Evolutionary conservation across 164 flowering plant genomes (phyloP), one percentile per base, ranked within the genome.

Genomic region (Umbellularia californica): DNA sequence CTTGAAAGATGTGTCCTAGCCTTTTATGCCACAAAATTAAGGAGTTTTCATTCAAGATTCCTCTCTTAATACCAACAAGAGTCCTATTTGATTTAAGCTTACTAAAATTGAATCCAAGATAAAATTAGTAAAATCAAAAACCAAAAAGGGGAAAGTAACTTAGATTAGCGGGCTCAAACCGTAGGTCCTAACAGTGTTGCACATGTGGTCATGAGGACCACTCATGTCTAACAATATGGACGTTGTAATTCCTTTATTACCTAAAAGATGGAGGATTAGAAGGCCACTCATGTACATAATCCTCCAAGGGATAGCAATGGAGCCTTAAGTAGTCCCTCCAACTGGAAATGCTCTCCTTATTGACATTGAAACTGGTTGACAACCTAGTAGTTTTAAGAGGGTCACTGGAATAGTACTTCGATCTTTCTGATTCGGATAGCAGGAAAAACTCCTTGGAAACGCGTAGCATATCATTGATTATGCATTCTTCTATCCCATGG

Each of bases 291-390:
- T 80, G 70, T 4, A 83, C 65, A 74, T 77, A 84, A 9, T 85
- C 82, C 71, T 90, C 80, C 5, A 89, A 72, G 69, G 94, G 94
- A 78, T 85, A 81, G 65, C 94, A 89, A 67, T 85, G 90, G 69
- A 88, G 88, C 72, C 92, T 84, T n/a, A 88, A 75, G 71, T 79
- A 87, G 41, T 90, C 94, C 30, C 94, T 88, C 91, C 93, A 90
- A 66, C 81, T 88, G 1, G 87, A 66, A 0, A 86, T 86, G 72
- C 83, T 81, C 63, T 90, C 92, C 0, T 83, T 85, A 71, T 79
- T 84, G 1, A 86, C 84, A 65, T 90, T 90, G 74, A 90, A 90
- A 69, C 93, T 88, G 1, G 92, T 87, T 9, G 90, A 86, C 1
- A 90, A 82, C 63, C 91, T 77, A 9, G 76, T 75, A 2, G 87